Evolutionary conservation across 1,284 basidiomycete genomes (phyloP).

Genomic region (Fomes fomentarius): DNA sequence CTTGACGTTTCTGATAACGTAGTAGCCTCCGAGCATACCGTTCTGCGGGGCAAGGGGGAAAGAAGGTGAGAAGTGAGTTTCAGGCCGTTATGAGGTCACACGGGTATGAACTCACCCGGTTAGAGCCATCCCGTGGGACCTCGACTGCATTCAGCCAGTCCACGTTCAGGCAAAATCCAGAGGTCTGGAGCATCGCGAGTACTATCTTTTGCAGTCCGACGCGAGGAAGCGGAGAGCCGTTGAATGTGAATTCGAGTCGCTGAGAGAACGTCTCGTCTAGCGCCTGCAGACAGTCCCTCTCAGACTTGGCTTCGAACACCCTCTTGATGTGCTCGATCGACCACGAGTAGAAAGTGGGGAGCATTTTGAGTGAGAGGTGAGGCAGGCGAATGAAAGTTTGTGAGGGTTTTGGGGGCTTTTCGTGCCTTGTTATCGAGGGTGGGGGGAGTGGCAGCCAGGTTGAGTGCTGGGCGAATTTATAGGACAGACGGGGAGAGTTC

Average conservation of each 20-base stretch:
- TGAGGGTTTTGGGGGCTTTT: neutral
- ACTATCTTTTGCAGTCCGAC: slow-evolving; percentile 48
- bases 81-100: slow-evolving; percentile 7
- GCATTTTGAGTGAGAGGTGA: slow-evolving; percentile 28
- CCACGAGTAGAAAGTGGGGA: slow-evolving; percentile 53
- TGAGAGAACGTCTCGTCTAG: slow-evolving; percentile 51
- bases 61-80: slow-evolving; percentile 1
- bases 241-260: slow-evolving; percentile 44
- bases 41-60: slow-evolving; percentile 34
- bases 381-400: neutral
- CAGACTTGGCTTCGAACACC: slow-evolving; percentile 54
- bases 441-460: neutral
- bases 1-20: slow-evolving; percentile 53
- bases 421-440: neutral
- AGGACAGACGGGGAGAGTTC: slow-evolving; percentile 2
- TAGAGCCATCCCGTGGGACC: slow-evolving; percentile 42
- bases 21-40: slow-evolving; percentile 54
- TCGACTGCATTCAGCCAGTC: slow-evolving; percentile 53
- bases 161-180: slow-evolving; percentile 45
- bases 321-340: slow-evolving; percentile 51
- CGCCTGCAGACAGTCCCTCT: slow-evolving; percentile 46
- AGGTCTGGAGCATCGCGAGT: slow-evolving; percentile 46
- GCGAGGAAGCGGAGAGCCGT: slow-evolving; percentile 46
- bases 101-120: slow-evolving; percentile 41
- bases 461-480: slow-evolving; percentile 18